Evolutionary conservation across 1,284 basidiomycete genomes (phyloP), one percentile per base, ranked within the genome.

Genomic region (Microbotryum scabiosae): DNA sequence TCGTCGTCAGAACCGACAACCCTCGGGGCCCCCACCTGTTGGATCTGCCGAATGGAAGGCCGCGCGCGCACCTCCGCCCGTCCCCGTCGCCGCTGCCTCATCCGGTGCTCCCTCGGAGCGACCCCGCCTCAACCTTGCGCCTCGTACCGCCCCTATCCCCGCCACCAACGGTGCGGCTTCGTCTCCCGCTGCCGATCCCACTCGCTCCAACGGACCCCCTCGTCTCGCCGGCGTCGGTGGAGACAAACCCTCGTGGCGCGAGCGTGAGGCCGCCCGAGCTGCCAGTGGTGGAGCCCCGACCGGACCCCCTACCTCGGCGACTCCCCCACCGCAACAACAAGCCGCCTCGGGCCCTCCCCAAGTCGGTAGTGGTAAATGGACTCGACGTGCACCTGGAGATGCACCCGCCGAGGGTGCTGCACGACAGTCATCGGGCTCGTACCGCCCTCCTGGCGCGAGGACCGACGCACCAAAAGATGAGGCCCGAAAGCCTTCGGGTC

Each of bases 41-140:
- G 67, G 67, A 5, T 54, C 59, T 16, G 62, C 64, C 14, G 64
- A 58, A 20, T 70, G 65, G 65, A 54, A 65, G 21, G 63, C 64
- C 6, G 30, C 52, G 53, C 63, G 60, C 28, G 57, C 59, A 4
- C 26, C 55, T 20, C 53, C 61, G n/a, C 21, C 46, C 23, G 32
- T 51, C 16, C 2, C 54, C 20, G 51, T 64, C 12, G 36, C 61
- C 7, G 30, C 51, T 14, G 5, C 52, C 25, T 4, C 59, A 41
- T 32, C 58, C 26, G 48, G 59, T 30, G 57, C 44, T 20, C 25
- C 32, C n/a, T 28, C 51, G 41, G 68, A 65, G 62, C 65, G 67
- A 16, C 67, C 62, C 25, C 54, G 63, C 5, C 30, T 69, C 49
- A 30, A 57, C 36, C 60, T 67, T 25, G 47, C 51, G 30, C 62